phyloP scores from a whole-genome alignment of 768 basidiomycete genomes.

The Pluteus cervinus region DNA sequence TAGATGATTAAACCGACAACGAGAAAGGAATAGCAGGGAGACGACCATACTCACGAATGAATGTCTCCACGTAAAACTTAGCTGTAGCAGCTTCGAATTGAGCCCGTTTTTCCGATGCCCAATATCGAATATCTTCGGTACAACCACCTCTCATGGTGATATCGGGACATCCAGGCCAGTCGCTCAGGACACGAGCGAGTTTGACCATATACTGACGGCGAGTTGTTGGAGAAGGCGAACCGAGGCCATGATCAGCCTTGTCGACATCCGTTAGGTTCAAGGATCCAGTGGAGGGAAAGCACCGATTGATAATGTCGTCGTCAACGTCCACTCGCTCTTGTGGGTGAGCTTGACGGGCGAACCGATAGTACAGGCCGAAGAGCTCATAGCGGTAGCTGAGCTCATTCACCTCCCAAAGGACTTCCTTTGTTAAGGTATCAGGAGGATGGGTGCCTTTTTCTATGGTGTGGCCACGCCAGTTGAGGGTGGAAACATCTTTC shows the following conservation, averaged over 20 bases:
- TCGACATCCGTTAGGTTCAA: too few species aligned
- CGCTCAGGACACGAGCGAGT: background rate
- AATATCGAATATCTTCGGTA: background rate
- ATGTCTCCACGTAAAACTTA: background rate
- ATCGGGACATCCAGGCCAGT: too few species aligned
- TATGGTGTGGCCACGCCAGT: too few species aligned
- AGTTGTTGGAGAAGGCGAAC: too few species aligned
- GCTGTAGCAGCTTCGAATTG: background rate
- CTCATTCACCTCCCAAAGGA: conserved; percentile 1
- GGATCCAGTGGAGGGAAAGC: too few species aligned
- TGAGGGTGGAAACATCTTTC: too few species aligned
- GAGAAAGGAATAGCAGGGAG: background rate
- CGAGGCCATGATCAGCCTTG: background rate
- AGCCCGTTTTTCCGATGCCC: background rate
- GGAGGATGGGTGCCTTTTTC: too few species aligned
- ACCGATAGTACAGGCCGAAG: background rate
- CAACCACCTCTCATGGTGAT: too few species aligned
- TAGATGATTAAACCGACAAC: too few species aligned
- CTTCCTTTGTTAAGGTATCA: too few species aligned
- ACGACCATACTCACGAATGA: background rate
- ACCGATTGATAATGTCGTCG: background rate
- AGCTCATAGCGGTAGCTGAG: conserved; percentile 1
- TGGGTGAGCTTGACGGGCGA: background rate
- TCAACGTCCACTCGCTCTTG: background rate
- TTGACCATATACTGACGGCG: background rate